phyloP scores from a whole-genome alignment of 768 basidiomycete species.

The Russula foetens region DNA sequence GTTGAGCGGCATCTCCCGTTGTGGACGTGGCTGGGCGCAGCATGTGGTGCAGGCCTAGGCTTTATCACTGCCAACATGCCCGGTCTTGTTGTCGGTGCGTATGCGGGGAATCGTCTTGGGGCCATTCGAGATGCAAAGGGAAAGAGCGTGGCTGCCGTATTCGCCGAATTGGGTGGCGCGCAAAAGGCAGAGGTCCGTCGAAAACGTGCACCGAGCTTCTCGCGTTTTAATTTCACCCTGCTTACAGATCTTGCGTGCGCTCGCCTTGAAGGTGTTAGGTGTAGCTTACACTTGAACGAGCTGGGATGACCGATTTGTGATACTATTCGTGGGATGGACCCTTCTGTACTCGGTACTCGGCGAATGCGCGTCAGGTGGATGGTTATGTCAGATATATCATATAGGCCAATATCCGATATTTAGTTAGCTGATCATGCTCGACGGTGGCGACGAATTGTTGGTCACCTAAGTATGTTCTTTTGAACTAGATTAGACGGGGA shows the following conservation, averaged over 20 bases:
- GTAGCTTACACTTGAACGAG: slow-evolving; percentile 36
- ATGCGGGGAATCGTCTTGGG: slow-evolving; percentile 85
- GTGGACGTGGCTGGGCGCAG: slow-evolving; percentile 69
- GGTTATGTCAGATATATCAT: background rate
- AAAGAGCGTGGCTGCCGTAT: slow-evolving; percentile 86
- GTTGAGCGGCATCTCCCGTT: slow-evolving; percentile 60
- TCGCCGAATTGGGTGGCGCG: slow-evolving; percentile 59
- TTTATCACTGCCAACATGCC: slow-evolving; percentile 68
- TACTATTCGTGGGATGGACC: background rate
- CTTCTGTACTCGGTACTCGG: no score
- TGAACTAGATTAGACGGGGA: background rate
- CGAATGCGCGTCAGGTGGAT: background rate
- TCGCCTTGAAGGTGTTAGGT: slow-evolving; percentile 79
- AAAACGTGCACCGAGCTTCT: background rate
- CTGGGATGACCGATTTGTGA: background rate
- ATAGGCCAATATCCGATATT: background rate
- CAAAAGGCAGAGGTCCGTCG: slow-evolving; percentile 80
- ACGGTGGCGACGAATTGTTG: background rate
- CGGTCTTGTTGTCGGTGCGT: slow-evolving; percentile 77
- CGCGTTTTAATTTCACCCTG: background rate
- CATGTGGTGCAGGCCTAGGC: slow-evolving; percentile 52
- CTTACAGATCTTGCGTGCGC: slow-evolving; percentile 65
- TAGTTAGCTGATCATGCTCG: background rate
- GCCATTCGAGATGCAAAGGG: slow-evolving; percentile 92
- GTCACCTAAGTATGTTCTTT: no score